Conservation (phyloP, 441 rosid genomes). For the Codiaeum variegatum region DNA sequence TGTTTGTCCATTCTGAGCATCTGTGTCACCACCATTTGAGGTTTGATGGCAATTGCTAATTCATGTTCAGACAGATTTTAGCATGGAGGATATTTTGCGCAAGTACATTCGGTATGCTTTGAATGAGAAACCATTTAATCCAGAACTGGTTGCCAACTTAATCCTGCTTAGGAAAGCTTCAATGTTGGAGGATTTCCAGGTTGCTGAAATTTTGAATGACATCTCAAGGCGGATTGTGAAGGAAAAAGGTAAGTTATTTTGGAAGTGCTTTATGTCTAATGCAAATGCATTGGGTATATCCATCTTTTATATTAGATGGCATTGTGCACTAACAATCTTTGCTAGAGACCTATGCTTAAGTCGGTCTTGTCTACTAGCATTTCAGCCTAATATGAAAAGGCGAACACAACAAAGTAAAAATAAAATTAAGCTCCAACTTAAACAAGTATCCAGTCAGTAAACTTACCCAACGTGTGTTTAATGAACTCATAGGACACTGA, state of each 20-base stretch:
- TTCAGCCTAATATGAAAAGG: not conserved
- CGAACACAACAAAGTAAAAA: not conserved
- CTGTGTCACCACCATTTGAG: conserved; percentile 10
- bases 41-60: conserved; percentile 37
- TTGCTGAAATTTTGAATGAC: conserved; percentile 73
- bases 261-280: not conserved
- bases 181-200: conserved; percentile 59
- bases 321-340: not conserved
- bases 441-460: no score
- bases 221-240: conserved; percentile 76
- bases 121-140: conserved; percentile 90
- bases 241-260: conserved; percentile 56
- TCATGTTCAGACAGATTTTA: conserved; percentile 81
- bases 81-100: conserved; percentile 77
- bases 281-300: not conserved
- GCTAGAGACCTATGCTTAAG: not conserved
- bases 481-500: not conserved
- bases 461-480: not conserved
- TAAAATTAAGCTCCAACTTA: not conserved
- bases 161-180: conserved; percentile 73
- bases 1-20: not conserved
- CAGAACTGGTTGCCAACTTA: conserved; percentile 56
- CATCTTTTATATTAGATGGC: conserved; percentile 1
- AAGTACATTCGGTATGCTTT: conserved; percentile 80
- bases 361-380: not conserved